These are phyloP conservation scores for Mycena maculata DNA, from an alignment of 768 basidiomycete species.

Conservation along the genomic window DNA sequence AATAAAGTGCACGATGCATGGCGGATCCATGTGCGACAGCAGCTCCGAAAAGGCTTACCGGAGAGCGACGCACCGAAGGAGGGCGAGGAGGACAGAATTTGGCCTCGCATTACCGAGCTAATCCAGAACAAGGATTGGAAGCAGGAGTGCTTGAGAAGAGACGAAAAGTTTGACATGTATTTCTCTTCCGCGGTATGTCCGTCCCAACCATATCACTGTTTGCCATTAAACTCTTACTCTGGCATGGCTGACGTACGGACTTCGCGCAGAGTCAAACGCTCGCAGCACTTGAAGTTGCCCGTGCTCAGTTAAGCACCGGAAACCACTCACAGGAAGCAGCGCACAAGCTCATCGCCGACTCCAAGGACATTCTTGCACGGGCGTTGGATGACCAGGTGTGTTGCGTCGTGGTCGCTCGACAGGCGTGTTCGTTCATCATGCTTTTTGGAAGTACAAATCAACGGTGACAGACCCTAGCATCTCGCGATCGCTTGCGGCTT, in stretches of 20 bases:
- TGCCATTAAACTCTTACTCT: slow-evolving; percentile 28
- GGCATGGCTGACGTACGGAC: slow-evolving; percentile 31
- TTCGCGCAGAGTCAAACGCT: slow-evolving; percentile 60
- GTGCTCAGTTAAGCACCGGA: slow-evolving; percentile 54
- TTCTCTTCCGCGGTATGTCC: slow-evolving; percentile 78
- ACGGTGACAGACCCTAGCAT: slow-evolving; percentile 90
- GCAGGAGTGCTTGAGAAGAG: slow-evolving; percentile 74
- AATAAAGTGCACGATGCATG: slow-evolving; percentile 71
- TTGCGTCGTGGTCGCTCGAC: slow-evolving; percentile 23
- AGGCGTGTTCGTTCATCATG: slow-evolving; percentile 19
- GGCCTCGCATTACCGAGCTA: slow-evolving; percentile 65
- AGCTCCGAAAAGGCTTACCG: slow-evolving; percentile 74
- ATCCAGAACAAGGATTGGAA: slow-evolving; percentile 72
- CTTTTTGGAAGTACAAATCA: slow-evolving; percentile 67
- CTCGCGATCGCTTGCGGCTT: slow-evolving; percentile 82
- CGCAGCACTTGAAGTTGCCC: slow-evolving; percentile 65
- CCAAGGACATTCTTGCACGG: slow-evolving; percentile 80
- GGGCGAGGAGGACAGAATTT: slow-evolving; percentile 64
- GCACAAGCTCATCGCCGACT: slow-evolving; percentile 72
- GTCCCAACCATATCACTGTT: slow-evolving; percentile 43
- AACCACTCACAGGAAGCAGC: slow-evolving; percentile 57
- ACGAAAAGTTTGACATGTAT: slow-evolving; percentile 96
- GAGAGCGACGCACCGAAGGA: slow-evolving; percentile 56
- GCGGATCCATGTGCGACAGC: slow-evolving; percentile 69
- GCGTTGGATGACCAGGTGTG: slow-evolving; percentile 81